Percentiles rank a stretch among this genome's conserved stretches.
These are phyloP conservation scores for Hericium alpestre DNA, from an alignment of 768 basidiomycete genomes.

Conservation along the genomic window DNA sequence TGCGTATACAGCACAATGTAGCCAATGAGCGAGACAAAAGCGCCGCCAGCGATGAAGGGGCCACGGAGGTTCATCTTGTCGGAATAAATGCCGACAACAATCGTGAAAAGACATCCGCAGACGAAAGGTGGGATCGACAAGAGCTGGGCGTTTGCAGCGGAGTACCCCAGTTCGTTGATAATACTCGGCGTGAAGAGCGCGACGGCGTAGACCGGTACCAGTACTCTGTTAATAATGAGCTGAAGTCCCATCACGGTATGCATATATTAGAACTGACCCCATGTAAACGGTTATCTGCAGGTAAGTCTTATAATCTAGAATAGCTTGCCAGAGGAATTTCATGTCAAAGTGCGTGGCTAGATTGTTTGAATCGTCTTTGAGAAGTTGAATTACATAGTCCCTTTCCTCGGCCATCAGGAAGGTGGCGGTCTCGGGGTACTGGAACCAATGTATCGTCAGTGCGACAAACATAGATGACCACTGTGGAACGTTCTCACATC, in stretches of 20 bases:
- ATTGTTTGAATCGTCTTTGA: conserved; percentile 19
- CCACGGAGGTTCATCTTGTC: conserved; percentile 32
- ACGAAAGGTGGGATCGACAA: conserved; percentile 27
- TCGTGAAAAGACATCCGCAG: conserved; percentile 19
- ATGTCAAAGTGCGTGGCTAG: conserved; percentile 24
- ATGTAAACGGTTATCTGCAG: conserved; percentile 24
- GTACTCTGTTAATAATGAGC: conserved; percentile 19
- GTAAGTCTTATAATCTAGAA: conserved; percentile 23
- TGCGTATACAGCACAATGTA: conserved; percentile 38
- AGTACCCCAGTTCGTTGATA: conserved; percentile 32
- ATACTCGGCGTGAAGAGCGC: conserved; percentile 26
- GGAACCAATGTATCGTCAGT: neutral
- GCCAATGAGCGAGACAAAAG: conserved; percentile 36
- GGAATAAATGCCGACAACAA: conserved; percentile 22
- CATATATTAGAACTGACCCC: conserved; percentile 15
- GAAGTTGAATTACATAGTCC: conserved; percentile 18
- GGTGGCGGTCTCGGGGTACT: conserved; percentile 34
- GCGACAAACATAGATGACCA: neutral
- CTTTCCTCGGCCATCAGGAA: conserved; percentile 30
- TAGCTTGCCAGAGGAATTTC: conserved; percentile 25
- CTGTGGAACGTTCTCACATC: conserved; percentile 20
- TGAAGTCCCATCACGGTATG: neutral
- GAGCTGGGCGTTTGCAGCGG: conserved; percentile 32
- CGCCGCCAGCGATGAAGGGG: conserved; percentile 36
- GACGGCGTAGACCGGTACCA: conserved; percentile 37